Conservation (phyloP, 148 eudicot species). For the Suaeda aralocaspica region DNA sequence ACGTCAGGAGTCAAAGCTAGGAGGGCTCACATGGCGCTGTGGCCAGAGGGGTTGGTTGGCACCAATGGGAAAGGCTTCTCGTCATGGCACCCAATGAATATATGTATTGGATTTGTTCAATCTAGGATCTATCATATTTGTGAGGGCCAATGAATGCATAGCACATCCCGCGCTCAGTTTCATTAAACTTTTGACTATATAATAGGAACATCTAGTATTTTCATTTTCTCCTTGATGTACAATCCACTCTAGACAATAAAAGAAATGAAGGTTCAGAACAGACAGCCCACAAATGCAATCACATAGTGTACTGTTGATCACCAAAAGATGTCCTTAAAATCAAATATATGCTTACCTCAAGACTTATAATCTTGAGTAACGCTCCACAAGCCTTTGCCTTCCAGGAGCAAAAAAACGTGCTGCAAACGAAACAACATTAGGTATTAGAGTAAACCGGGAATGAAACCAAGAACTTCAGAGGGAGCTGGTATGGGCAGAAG, state of each 20-base stretch:
- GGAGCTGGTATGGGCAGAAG: neutral
- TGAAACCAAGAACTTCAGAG: no score
- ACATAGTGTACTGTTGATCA: neutral
- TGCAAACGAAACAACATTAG: constrained; percentile 29
- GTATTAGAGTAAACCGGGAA: neutral
- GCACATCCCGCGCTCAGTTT: neutral
- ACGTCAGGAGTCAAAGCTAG: constrained; percentile 4
- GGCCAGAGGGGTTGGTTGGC: neutral
- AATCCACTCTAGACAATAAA: neutral
- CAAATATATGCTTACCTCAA: constrained; percentile 12
- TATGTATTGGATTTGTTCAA: neutral
- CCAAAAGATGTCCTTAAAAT: neutral
- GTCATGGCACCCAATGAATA: neutral
- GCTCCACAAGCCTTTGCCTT: constrained; percentile 87
- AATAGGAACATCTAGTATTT: constrained; percentile 2
- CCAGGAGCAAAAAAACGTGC: constrained; percentile 94
- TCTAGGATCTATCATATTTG: neutral
- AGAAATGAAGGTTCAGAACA: neutral
- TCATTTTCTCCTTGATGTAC: neutral
- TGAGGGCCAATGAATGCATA: neutral
- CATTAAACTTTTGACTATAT: neutral
- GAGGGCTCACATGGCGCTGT: neutral
- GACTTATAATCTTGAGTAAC: constrained; percentile 51
- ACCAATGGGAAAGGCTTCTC: neutral
- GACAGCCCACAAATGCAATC: neutral